These are phyloP conservation scores for Penicillium freii DNA, from an alignment of 2,329 filamentous ascomycete species.

Conservation along the genomic window DNA sequence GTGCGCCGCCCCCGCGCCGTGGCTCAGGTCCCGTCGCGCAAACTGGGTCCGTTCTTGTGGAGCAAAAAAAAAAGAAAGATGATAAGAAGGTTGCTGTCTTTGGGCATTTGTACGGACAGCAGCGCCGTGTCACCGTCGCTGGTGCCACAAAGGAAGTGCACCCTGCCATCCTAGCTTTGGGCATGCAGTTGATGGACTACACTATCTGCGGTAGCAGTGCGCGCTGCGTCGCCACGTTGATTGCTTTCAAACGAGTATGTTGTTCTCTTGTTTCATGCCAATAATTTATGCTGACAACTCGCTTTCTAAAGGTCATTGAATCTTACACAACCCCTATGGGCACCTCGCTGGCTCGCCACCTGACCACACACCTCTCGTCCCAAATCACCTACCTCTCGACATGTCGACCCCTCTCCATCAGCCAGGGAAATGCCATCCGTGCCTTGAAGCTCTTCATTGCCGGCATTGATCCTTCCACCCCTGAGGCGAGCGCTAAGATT, in stretches of 20 bases:
- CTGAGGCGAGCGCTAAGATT: slow-evolving; percentile 78
- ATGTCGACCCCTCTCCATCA: slow-evolving; percentile 92
- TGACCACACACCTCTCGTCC: slow-evolving; percentile 87
- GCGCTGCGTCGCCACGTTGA: slow-evolving; percentile 78
- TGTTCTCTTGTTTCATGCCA: neutral
- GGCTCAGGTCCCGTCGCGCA: slow-evolving; percentile 33
- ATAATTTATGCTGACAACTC: slow-evolving; percentile 16
- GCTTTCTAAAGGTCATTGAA: slow-evolving; percentile 68
- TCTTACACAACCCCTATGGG: slow-evolving; percentile 87
- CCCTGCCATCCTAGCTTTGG: slow-evolving; percentile 77
- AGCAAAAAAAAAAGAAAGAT: slow-evolving; percentile 56
- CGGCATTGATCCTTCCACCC: slow-evolving; percentile 80
- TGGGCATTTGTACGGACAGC: slow-evolving; percentile 77
- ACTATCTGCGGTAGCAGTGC: slow-evolving; percentile 85
- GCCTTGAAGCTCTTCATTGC: slow-evolving; percentile 92
- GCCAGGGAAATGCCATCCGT: slow-evolving; percentile 94
- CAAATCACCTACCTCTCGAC: slow-evolving; percentile 94
- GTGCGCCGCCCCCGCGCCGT: slow-evolving; percentile 32
- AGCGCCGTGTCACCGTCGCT: slow-evolving; percentile 62
- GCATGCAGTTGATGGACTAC: slow-evolving; percentile 87
- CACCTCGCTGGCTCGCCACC: slow-evolving; percentile 82
- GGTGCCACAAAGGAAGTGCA: slow-evolving; percentile 72
- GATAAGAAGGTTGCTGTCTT: slow-evolving; percentile 72
- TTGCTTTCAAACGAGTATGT: slow-evolving; percentile 81
- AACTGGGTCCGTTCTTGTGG: slow-evolving; percentile 35